Percentiles rank a stretch among this genome's conserved stretches.
Evolutionary conservation across 768 basidiomycete species (phyloP).

Genomic region (Trametes punicea): DNA sequence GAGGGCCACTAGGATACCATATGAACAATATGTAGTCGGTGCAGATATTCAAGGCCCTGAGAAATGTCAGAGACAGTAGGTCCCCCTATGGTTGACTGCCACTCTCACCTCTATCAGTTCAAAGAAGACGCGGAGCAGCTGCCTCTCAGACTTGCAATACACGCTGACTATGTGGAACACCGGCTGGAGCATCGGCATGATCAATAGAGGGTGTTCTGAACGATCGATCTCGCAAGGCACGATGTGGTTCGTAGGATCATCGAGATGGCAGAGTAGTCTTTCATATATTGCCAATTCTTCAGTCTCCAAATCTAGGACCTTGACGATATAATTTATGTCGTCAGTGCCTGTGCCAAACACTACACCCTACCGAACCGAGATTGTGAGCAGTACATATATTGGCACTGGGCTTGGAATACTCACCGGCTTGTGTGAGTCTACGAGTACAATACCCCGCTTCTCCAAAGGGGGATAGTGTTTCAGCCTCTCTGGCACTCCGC

Average conservation of each 20-base stretch:
- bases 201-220: not conserved
- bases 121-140: no score
- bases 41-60: no score
- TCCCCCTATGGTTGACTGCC: no score
- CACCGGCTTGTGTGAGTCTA: not conserved
- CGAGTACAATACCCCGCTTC: not conserved
- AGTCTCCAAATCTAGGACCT: not conserved
- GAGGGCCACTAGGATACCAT: no score
- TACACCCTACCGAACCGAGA: not conserved
- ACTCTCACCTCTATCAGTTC: no score
- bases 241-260: not conserved
- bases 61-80: no score
- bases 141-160: no score
- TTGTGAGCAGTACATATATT: not conserved
- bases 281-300: not conserved
- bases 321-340: not conserved
- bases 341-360: not conserved
- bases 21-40: no score
- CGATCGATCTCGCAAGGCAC: not conserved
- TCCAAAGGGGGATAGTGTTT: not conserved
- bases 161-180: no score
- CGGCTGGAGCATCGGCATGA: not conserved
- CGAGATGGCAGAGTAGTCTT: not conserved
- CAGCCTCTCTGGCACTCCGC: not conserved
- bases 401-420: not conserved